Base-by-base conservation (phyloP, 345 rosid species). In the Arabis hirsuta region DNA sequence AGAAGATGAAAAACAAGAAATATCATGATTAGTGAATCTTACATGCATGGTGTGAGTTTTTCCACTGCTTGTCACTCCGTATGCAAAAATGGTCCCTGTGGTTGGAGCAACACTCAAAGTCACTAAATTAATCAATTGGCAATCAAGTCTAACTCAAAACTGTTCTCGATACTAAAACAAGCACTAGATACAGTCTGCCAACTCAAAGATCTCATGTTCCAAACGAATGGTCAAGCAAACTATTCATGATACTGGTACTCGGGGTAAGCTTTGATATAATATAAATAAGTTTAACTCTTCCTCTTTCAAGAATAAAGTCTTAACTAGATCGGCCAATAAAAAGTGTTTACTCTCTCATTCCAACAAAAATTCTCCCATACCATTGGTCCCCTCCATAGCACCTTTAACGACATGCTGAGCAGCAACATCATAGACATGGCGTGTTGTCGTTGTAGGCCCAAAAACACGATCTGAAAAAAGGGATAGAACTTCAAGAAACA, bases 1-100 rank as follows among this genome's bases (percentile, higher is more conserved):
- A 57, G 38, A 54, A 45, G 24, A 38, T 48, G 16, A 10, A 51
- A 42, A 60, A 51, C 14, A 74, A 32, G 12, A 26, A 22, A 45
- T 26, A 12, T 54, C 53, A 44, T 67, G 55, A 69, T 29, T 55
- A 38, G 62, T 34, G 58, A 73, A 72, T 72, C 96, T 89, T 80
- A 95, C 99, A 84, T 91, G 97, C 99, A 95, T 95, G 7, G 99
- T 91, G 71, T 95, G 99, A 74, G 99, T 95, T 80, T 91, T 95
- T 75, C 99, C 99, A 74, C 99, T 95, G 85, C 99, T 95, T 60
- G 99, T 95, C 78, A 95, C 96, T 41, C 99, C 99, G 65, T 95
- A 95, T 63, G 99, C 99, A 79, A 91, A 95, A 69, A 95, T 91
- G 41, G 99, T 95, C 71, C 97, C 99, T 91, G 83, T 55, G 58